These are phyloP conservation scores for Phytophthora macrochlamydospora DNA, from an alignment of 352 stramenopile genomes.

Conservation along the genomic window DNA sequence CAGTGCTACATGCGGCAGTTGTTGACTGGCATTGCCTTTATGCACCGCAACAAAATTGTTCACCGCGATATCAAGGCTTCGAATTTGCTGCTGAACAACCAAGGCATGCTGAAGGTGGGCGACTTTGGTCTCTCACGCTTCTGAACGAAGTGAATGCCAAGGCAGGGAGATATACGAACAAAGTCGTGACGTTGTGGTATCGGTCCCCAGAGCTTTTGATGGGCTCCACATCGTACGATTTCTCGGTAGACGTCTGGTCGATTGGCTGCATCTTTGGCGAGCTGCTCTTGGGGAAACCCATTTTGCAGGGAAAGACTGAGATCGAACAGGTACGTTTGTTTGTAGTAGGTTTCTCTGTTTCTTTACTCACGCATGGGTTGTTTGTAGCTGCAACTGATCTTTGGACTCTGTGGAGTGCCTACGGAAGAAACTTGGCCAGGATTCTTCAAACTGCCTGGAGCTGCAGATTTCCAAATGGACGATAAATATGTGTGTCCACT, in stretches of 20 bases:
- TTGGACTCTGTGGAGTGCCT: constrained; percentile 75
- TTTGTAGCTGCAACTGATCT: constrained; percentile 75
- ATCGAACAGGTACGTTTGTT: constrained; percentile 68
- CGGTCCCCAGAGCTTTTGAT: constrained; percentile 93
- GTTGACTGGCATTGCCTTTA: constrained; percentile 82
- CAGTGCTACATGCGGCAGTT: constrained; percentile 90
- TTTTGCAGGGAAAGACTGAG: constrained; percentile 83
- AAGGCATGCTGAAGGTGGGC: constrained; percentile 83
- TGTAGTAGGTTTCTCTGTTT: neutral
- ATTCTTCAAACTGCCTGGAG: constrained; percentile 76
- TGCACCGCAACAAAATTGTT: constrained; percentile 90
- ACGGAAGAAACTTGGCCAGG: constrained; percentile 83
- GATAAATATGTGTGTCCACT: constrained; percentile 81
- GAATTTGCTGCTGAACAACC: constrained; percentile 86
- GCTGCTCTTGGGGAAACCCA: constrained; percentile 77
- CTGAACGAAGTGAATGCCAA: constrained; percentile 88
- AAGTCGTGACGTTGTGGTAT: constrained; percentile 96
- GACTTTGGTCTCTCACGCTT: constrained; percentile 86
- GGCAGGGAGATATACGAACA: constrained; percentile 91
- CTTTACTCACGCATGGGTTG: constrained; percentile 9
- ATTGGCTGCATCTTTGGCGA: constrained; percentile 91
- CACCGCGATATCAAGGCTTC: constrained; percentile 89
- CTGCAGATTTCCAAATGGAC: constrained; percentile 71
- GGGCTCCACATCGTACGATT: constrained; percentile 92
- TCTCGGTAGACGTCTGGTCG: constrained; percentile 95